Conservation (phyloP, 2,329 filamentous ascomycete genomes). For the Hypoxylon sp. region DNA sequence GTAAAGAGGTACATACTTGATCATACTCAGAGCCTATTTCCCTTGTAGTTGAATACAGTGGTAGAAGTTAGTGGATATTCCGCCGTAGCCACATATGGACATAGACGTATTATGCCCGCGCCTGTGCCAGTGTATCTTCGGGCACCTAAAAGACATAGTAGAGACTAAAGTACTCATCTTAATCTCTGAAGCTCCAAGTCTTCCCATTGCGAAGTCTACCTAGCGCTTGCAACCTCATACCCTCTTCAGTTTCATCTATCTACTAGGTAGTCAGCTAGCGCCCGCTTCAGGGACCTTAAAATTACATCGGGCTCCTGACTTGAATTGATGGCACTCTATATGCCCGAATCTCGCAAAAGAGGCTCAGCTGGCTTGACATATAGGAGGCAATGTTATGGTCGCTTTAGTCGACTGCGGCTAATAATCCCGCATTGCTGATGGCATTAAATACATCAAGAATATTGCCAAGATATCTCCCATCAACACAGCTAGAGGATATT, state of each 20-base stretch:
- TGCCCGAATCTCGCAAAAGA: background rate
- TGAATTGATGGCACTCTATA: background rate
- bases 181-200: background rate
- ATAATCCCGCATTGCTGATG: background rate
- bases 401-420: background rate
- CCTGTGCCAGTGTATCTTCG: background rate
- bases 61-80: background rate
- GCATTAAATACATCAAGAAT: background rate
- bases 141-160: background rate
- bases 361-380: background rate
- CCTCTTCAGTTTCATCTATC: background rate
- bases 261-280: background rate
- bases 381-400: background rate
- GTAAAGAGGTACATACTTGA: slow-evolving; percentile 1
- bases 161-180: background rate
- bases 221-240: background rate
- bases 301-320: background rate
- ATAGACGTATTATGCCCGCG: background rate
- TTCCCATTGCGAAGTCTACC: background rate
- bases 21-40: background rate
- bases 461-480: background rate
- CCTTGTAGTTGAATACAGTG: background rate
- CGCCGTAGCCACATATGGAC: background rate
- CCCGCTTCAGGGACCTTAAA: background rate
- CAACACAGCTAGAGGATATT: background rate